phyloP scores from a whole-genome alignment of 805 yeast genomes.

The Danielia reshetovae region DNA sequence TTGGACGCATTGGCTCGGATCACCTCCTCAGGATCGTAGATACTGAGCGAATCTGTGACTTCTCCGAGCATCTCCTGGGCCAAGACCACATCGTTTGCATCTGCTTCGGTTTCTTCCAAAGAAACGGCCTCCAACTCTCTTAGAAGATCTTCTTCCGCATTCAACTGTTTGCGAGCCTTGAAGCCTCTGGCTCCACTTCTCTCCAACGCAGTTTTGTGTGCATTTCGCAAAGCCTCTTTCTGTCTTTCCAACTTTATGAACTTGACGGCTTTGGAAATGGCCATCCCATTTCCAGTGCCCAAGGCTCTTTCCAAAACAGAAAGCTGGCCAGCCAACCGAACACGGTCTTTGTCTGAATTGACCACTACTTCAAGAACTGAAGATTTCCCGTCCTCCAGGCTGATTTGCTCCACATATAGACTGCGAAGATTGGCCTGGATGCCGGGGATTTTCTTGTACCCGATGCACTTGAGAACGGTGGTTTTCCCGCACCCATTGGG shows the following conservation, averaged over 20 bases:
- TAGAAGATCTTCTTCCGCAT: neutral
- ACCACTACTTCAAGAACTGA: neutral
- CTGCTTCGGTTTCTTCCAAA: neutral
- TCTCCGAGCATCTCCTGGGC: neutral
- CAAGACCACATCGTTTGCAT: neutral
- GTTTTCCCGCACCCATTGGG: constrained; percentile 1
- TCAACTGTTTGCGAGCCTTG: neutral
- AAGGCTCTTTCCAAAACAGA: neutral
- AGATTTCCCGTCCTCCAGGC: neutral
- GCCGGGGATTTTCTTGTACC: neutral
- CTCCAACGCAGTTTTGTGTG: neutral
- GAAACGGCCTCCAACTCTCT: neutral
- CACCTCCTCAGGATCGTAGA: constrained; percentile 1
- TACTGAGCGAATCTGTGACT: neutral
- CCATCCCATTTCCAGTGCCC: neutral
- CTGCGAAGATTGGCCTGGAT: neutral
- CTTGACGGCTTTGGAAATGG: neutral
- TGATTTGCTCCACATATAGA: neutral
- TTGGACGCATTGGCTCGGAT: neutral
- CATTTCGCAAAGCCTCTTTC: neutral
- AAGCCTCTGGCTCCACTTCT: neutral
- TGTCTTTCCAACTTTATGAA: neutral
- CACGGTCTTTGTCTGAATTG: neutral
- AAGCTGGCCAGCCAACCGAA: neutral
- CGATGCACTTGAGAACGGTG: neutral